phyloP scores from a whole-genome alignment of 177 flowering plant genomes.

The Vitis hybrid region DNA sequence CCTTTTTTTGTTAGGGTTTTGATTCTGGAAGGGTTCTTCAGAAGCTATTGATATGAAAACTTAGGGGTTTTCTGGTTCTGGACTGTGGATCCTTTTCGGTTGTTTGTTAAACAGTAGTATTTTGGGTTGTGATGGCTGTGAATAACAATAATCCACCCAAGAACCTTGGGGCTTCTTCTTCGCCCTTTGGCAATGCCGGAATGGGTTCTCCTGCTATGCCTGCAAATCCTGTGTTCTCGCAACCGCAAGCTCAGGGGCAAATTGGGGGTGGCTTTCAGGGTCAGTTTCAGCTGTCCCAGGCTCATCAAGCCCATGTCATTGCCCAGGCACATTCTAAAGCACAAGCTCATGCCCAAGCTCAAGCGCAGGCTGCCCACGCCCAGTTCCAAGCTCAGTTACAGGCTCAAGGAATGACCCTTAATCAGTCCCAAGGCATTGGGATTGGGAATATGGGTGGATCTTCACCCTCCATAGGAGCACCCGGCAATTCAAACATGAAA shows the following conservation, averaged over 20 bases:
- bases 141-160: slow-evolving; percentile 39
- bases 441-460: slow-evolving; percentile 40
- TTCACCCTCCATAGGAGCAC: slow-evolving; percentile 52
- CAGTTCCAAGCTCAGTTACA: slow-evolving; percentile 48
- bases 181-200: slow-evolving; percentile 43
- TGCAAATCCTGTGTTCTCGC: slow-evolving; percentile 26
- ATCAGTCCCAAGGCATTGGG: slow-evolving; percentile 38
- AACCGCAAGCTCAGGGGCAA: slow-evolving; percentile 29
- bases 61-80: slow-evolving; percentile 2
- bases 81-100: not conserved
- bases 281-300: slow-evolving; percentile 37
- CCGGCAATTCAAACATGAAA: slow-evolving; percentile 42
- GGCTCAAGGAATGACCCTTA: slow-evolving; percentile 45
- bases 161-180: slow-evolving; percentile 28
- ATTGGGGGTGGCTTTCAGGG: slow-evolving; percentile 29
- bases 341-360: slow-evolving; percentile 46
- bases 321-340: slow-evolving; percentile 48
- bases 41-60: not conserved
- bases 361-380: slow-evolving; percentile 41
- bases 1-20: not conserved
- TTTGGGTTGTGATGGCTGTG: slow-evolving; percentile 28
- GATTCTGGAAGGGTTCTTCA: not conserved
- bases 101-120: not conserved
- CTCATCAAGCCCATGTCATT: slow-evolving; percentile 34
- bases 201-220: slow-evolving; percentile 32